Evolutionary conservation across 257 asterid genomes (phyloP).

Genomic region (Solanum ossicruentum): DNA sequence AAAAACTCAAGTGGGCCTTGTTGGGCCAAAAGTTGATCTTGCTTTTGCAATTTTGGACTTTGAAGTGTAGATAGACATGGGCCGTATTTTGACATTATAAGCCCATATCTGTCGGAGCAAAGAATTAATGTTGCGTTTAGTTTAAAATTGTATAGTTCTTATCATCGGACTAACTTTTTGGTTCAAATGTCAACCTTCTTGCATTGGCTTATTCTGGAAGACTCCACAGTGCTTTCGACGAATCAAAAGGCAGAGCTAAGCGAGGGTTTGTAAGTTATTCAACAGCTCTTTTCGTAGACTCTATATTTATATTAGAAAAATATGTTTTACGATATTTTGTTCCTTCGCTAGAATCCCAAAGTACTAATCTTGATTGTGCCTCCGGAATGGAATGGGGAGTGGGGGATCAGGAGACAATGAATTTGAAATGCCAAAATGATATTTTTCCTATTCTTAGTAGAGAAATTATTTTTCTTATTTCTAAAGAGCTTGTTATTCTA

Average conservation of each 20-base stretch:
- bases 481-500: too few species aligned
- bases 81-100: not conserved
- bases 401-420: not conserved
- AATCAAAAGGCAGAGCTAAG: too few species aligned
- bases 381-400: not conserved
- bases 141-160: not conserved
- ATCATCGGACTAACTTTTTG: not conserved
- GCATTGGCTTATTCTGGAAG: not conserved
- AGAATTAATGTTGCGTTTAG: not conserved
- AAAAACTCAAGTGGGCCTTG: not conserved
- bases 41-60: not conserved
- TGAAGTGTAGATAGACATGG: not conserved
- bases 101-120: not conserved
- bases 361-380: too few species aligned
- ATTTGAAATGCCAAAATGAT: rapidly evolving
- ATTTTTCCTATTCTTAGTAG: not conserved
- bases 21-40: not conserved
- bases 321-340: too few species aligned
- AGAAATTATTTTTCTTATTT: not conserved
- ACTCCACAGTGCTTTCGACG: not conserved
- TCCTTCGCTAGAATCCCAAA: too few species aligned
- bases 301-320: too few species aligned
- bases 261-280: too few species aligned
- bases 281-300: too few species aligned
- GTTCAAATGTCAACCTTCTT: not conserved